These are phyloP conservation scores for Colletotrichum sp. DNA, from an alignment of 2,329 filamentous ascomycete species.

Conservation along the genomic window DNA sequence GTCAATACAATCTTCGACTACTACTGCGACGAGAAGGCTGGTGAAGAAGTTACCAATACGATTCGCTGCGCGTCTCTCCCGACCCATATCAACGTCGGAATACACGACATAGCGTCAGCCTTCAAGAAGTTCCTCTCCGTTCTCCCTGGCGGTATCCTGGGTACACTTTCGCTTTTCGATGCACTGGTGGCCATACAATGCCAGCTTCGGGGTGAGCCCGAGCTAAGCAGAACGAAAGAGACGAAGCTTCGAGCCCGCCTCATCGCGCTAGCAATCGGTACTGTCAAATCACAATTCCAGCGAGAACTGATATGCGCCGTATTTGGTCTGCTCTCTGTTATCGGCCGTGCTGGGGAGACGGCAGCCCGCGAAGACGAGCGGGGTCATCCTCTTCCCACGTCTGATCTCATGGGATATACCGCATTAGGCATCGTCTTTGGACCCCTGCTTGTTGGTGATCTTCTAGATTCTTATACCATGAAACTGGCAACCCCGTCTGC, in stretches of 20 bases:
- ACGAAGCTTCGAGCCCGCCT: constrained; percentile 66
- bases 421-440: constrained; percentile 70
- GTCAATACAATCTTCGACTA: constrained; percentile 68
- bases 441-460: constrained; percentile 64
- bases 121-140: constrained; percentile 71
- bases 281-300: constrained; percentile 63
- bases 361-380: constrained; percentile 55
- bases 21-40: constrained; percentile 58
- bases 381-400: constrained; percentile 57
- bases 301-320: constrained; percentile 71
- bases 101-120: constrained; percentile 70
- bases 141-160: constrained; percentile 70
- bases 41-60: constrained; percentile 59
- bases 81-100: constrained; percentile 60
- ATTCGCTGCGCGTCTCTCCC: constrained; percentile 65
- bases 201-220: constrained; percentile 57
- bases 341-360: constrained; percentile 63
- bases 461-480: constrained; percentile 57
- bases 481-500: constrained; percentile 45
- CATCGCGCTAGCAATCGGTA: constrained; percentile 67
- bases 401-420: constrained; percentile 68
- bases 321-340: constrained; percentile 67
- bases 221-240: constrained; percentile 57
- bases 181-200: constrained; percentile 65
- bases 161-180: constrained; percentile 66